These are phyloP conservation scores for Saccharata proteae DNA, from an alignment of 2,329 filamentous ascomycete species.

Conservation along the genomic window DNA sequence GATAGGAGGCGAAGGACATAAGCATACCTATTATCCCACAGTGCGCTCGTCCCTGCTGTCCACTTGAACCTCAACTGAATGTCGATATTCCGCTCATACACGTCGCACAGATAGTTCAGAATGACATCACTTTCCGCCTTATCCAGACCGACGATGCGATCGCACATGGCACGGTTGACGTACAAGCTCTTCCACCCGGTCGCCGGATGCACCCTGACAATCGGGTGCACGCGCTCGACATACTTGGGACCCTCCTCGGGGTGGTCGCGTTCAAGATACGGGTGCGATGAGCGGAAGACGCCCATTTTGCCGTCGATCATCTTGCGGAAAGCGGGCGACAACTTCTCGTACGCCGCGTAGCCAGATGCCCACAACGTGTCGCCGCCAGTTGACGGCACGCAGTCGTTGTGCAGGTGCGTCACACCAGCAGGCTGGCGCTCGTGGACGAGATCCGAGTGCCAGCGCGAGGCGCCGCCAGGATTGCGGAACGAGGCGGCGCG, in stretches of 20 bases:
- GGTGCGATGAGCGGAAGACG: constrained; percentile 53
- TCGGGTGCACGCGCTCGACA: constrained; percentile 55
- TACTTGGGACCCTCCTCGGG: constrained; percentile 50
- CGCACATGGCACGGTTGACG: constrained; percentile 60
- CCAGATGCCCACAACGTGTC: constrained; percentile 64
- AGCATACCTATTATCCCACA: constrained; percentile 57
- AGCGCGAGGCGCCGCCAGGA: constrained; percentile 54
- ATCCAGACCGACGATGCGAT: constrained; percentile 56
- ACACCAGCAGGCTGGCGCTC: constrained; percentile 57
- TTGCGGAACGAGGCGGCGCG: constrained; percentile 48
- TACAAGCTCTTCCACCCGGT: constrained; percentile 65
- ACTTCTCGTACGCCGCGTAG: constrained; percentile 61
- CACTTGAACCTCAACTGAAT: constrained; percentile 63
- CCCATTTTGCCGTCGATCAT: constrained; percentile 57
- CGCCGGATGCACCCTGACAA: constrained; percentile 59
- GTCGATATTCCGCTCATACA: constrained; percentile 58
- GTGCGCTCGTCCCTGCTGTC: constrained; percentile 52
- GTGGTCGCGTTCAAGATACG: constrained; percentile 53
- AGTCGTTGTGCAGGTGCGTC: constrained; percentile 59
- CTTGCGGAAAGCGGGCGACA: constrained; percentile 56
- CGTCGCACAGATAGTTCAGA: constrained; percentile 53
- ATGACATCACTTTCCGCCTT: constrained; percentile 57
- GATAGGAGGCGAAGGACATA: neutral
- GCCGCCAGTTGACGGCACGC: constrained; percentile 51
- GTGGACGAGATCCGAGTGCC: constrained; percentile 62